Conservation (phyloP, 2,329 filamentous ascomycete species). For the Coleophoma eucalyptorum region DNA sequence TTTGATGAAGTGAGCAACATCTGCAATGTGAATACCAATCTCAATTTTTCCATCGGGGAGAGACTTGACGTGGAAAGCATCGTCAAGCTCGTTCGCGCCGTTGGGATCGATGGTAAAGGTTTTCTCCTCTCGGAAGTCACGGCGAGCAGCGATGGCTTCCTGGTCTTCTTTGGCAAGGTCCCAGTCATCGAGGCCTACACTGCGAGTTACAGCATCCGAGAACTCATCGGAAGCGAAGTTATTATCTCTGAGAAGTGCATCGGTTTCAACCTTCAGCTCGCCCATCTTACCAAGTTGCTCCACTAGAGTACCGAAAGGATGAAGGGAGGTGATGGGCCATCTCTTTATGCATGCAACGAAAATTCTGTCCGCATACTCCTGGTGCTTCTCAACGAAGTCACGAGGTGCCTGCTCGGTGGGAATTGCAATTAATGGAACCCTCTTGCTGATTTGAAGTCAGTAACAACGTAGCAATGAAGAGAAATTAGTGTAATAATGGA, state of each 20-base stretch:
- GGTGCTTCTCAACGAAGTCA: slow-evolving; percentile 97
- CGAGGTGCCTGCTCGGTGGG: slow-evolving; percentile 96
- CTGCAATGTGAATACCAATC: slow-evolving; percentile 90
- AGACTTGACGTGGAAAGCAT: slow-evolving; percentile 88
- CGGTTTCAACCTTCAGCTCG: slow-evolving; percentile 94
- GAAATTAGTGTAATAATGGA: no score
- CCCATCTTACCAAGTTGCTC: slow-evolving; percentile 98
- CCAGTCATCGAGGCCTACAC: slow-evolving; percentile 90
- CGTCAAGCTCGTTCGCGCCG: slow-evolving; percentile 82
- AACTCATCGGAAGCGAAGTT: slow-evolving; percentile 98
- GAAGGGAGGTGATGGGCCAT: slow-evolving; percentile 99
- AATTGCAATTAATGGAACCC: slow-evolving; percentile 95
- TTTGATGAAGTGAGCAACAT: slow-evolving; percentile 97
- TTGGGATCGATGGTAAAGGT: slow-evolving; percentile 92
- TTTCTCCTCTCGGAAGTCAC: slow-evolving; percentile 85
- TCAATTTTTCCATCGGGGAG: slow-evolving; percentile 83
- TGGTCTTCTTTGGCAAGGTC: slow-evolving; percentile 81
- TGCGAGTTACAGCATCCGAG: slow-evolving; percentile 91
- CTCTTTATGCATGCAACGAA: slow-evolving; percentile 99
- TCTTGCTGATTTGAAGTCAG: slow-evolving; percentile 51
- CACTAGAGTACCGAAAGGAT: slow-evolving; percentile 95
- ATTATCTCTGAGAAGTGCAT: slow-evolving; percentile 94
- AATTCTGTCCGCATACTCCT: slow-evolving; percentile 95
- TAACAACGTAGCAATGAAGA: slow-evolving; percentile 3
- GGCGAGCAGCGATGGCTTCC: slow-evolving; percentile 65